Evolutionary conservation across 192 early-diverging fungal species (phyloP).

Genomic region (Backusella luteola): DNA sequence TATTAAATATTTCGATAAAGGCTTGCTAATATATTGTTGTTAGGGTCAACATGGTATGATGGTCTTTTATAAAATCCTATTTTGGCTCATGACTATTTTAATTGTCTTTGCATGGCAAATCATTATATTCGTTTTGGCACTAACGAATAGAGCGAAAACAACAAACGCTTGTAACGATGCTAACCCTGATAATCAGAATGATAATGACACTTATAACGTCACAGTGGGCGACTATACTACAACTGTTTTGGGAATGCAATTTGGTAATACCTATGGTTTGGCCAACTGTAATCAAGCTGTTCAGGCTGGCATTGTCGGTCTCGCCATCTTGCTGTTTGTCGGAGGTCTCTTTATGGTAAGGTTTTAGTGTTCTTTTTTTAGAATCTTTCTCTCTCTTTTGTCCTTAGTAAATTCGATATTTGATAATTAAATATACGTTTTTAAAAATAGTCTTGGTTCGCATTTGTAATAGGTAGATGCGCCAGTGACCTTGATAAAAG

Average conservation of each 20-base stretch:
- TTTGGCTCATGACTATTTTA: conserved; percentile 24
- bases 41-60: conserved; percentile 32
- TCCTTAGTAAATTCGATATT: background rate
- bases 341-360: conserved; percentile 26
- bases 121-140: conserved; percentile 21
- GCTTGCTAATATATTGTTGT: background rate
- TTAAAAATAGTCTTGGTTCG: conserved; percentile 24
- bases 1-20: background rate
- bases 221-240: conserved; percentile 1
- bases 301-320: conserved; percentile 25
- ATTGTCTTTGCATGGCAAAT: conserved; percentile 24
- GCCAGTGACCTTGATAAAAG: conserved; percentile 8
- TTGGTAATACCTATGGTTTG: conserved; percentile 26
- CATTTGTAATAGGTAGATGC: conserved; percentile 2
- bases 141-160: conserved; percentile 16
- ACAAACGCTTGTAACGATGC: background rate
- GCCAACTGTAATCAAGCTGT: conserved; percentile 29
- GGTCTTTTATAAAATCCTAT: conserved; percentile 20
- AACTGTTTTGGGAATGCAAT: conserved; percentile 17
- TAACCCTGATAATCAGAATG: background rate
- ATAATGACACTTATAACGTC: background rate
- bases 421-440: background rate
- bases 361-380: background rate
- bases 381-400: background rate
- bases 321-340: conserved; percentile 25